phyloP scores from a whole-genome alignment of 2,329 filamentous ascomycete species.

The Cladophialophora bantiana region DNA sequence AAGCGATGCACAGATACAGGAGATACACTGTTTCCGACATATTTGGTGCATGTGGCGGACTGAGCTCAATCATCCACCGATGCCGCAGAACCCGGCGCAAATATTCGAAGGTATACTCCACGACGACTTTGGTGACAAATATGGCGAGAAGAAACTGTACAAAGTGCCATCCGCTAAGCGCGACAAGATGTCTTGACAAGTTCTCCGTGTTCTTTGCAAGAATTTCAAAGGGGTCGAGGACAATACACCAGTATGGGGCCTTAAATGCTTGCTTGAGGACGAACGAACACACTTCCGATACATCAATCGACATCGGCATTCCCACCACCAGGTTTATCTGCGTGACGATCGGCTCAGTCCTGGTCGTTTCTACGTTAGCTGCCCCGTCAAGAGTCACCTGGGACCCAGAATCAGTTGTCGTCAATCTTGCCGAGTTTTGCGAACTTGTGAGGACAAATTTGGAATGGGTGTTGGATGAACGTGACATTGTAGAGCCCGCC shows the following conservation, averaged over 20 bases:
- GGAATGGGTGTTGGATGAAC: no score
- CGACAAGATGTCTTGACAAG: not conserved
- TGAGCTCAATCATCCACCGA: not conserved
- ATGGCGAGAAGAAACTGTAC: not conserved
- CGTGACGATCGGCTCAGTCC: not conserved
- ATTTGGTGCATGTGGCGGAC: not conserved
- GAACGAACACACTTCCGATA: not conserved
- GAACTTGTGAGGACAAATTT: no score
- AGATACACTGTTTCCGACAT: not conserved
- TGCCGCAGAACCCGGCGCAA: not conserved
- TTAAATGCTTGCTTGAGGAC: constrained; percentile 2
- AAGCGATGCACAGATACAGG: constrained; percentile 2
- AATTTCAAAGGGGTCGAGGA: constrained; percentile 4
- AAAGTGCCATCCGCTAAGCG: not conserved
- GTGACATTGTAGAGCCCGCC: no score
- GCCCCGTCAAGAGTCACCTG: no score
- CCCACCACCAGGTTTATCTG: not conserved
- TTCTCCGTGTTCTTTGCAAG: not conserved
- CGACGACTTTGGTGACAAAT: not conserved
- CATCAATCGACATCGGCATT: not conserved
- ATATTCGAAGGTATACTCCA: not conserved
- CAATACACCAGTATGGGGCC: not conserved
- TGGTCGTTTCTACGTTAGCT: not conserved
- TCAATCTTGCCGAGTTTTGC: no score
- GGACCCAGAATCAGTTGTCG: no score